Base-by-base conservation (phyloP, 176 grass and related monocot species). In the Miscanthus lutarioriparius region DNA sequence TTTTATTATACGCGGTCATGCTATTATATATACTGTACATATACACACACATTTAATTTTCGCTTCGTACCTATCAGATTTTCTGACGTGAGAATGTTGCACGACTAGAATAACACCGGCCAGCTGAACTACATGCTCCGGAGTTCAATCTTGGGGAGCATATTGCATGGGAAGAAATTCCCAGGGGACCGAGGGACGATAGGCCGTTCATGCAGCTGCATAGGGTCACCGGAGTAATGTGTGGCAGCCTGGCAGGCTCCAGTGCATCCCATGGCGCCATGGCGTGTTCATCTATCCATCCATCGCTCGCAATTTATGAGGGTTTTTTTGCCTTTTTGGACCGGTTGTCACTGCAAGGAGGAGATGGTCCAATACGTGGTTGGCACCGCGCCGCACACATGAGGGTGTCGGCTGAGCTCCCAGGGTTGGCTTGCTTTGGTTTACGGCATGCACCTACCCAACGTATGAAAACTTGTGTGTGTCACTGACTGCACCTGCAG, bases 301-400 rank as follows among this genome's bases (percentile, higher is more conserved):
- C 4, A 2, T 51, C 4, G 37, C 10, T 51, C 83, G 7, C 73
- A 14, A 81, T 72, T 65, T 64, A 74, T 15, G 81, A 61, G 15
- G 38, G 25, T 19, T 66, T 75, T 22, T 23, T 22, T 23, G 38
- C 38, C 5, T 53, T 53, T 53, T 53, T 19, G 48, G 37, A 40
- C 70, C 6, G 40, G 23, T 38, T 80, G 76, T 47, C 72, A 82
- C 64, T 23, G 71, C 83, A 25, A 14, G 62, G 62, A 64, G 13
- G 1, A 66, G 66, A 30, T 75, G 82, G 82, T 75, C 82, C 40
- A 49, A 15, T 5, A 1, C 3, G 39, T 75, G 40, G 81, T 65
- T 75, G 81, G 81, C 70, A 64, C 17, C 10, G 33, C 56, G 33
- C n/a, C 20, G 75, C 65, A 70, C 75, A 72, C 84, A 70, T 62